Percentiles rank a stretch among this genome's conserved stretches.
These are phyloP conservation scores for Dichomitus squalens DNA, from an alignment of 1,284 basidiomycete genomes.

Conservation along the genomic window DNA sequence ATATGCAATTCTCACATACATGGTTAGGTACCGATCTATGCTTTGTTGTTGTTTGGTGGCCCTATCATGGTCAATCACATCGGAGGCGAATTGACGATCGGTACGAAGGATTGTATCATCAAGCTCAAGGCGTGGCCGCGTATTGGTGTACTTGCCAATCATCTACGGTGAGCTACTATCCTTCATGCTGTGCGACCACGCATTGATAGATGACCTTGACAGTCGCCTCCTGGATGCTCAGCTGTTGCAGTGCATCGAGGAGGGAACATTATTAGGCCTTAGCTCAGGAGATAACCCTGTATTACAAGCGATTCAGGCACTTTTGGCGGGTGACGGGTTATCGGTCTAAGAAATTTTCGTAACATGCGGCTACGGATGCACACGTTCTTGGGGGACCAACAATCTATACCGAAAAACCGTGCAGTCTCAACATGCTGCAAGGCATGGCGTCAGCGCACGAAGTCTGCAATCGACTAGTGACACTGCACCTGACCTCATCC, in stretches of 20 bases:
- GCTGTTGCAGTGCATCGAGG: constrained; percentile 59
- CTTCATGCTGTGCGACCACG: constrained; percentile 4
- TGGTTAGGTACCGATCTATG: constrained; percentile 81
- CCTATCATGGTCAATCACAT: constrained; percentile 79
- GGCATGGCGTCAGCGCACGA: too few species aligned
- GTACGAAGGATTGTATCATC: constrained; percentile 50
- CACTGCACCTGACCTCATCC: too few species aligned
- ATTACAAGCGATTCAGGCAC: constrained; percentile 67
- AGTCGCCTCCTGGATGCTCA: constrained; percentile 75
- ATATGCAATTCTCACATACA: neutral
- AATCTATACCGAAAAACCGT: too few species aligned
- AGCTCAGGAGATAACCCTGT: constrained; percentile 52
- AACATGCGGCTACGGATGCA: neutral
- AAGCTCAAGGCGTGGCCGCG: constrained; percentile 83
- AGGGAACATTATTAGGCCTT: constrained; percentile 50
- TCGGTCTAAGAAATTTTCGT: constrained; percentile 12
- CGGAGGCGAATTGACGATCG: constrained; percentile 74
- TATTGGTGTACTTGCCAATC: constrained; percentile 89
- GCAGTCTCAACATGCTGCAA: too few species aligned
- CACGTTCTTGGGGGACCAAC: too few species aligned
- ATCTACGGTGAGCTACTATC: constrained; percentile 63
- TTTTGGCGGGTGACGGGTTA: constrained; percentile 65
- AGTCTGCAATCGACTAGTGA: too few species aligned
- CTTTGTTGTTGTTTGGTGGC: constrained; percentile 84
- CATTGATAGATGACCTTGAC: neutral